A percentile compares a stretch with the other conserved stretches of the same genome.
Conservation (phyloP, 2,329 filamentous ascomycete genomes). For the Chaetoscypha palmicola region DNA sequence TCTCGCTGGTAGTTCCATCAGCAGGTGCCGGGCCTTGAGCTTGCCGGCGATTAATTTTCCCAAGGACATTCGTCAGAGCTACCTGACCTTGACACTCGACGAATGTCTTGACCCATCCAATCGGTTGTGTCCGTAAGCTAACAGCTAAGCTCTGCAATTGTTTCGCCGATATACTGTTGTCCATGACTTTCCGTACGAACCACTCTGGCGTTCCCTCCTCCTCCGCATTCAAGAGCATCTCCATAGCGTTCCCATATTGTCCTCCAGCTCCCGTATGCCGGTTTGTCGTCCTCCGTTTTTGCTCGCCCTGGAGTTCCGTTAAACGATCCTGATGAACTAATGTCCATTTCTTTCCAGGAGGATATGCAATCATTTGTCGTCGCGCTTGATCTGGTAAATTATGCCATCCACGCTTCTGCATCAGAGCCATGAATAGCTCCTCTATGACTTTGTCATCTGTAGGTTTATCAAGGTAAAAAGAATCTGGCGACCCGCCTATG, state of each 20-base stretch:
- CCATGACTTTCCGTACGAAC: slow-evolving; percentile 96
- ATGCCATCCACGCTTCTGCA: slow-evolving; percentile 98
- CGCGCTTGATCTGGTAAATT: slow-evolving; percentile 91
- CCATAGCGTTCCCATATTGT: slow-evolving; percentile 60
- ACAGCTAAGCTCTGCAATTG: slow-evolving; percentile 89
- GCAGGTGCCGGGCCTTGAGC: slow-evolving; percentile 54
- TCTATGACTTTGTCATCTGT: slow-evolving; percentile 79
- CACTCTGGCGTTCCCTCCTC: slow-evolving; percentile 96
- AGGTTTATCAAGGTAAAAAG: slow-evolving; percentile 61
- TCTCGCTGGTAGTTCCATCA: slow-evolving; percentile 49
- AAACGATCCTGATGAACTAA: slow-evolving; percentile 91
- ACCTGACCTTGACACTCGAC: slow-evolving; percentile 97
- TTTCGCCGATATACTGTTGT: slow-evolving; percentile 87
- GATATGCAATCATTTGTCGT: slow-evolving; percentile 93
- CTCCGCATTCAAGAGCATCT: slow-evolving; percentile 72
- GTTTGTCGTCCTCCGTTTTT: slow-evolving; percentile 74
- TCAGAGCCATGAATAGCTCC: slow-evolving; percentile 83
- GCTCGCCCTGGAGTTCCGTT: slow-evolving; percentile 88
- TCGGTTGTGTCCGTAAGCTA: slow-evolving; percentile 90
- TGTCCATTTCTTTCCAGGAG: slow-evolving; percentile 94
- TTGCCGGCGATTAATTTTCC: slow-evolving; percentile 88
- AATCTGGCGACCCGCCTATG: slow-evolving; percentile 20
- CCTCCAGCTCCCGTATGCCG: slow-evolving; percentile 61
- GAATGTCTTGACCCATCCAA: slow-evolving; percentile 94
- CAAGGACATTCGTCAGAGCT: slow-evolving; percentile 84